phyloP scores from a whole-genome alignment of 257 asterid genomes.

The Scutellaria barbata region DNA sequence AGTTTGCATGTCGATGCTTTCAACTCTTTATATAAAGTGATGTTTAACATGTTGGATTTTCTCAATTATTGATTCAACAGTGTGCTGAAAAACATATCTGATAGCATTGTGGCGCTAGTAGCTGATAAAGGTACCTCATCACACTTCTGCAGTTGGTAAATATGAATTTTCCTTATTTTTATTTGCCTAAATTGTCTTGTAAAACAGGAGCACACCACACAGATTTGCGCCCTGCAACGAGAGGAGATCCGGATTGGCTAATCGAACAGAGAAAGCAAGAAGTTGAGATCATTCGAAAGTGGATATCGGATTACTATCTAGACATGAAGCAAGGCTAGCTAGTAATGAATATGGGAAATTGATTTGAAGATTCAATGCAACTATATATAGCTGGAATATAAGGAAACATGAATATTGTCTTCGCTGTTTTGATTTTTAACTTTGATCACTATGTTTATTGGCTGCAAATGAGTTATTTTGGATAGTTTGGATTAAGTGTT shows the following conservation, averaged over 20 bases:
- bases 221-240: constrained; percentile 62
- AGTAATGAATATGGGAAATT: not conserved
- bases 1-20: too few species aligned
- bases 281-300: constrained; percentile 55
- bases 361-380: not conserved
- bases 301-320: constrained; percentile 59
- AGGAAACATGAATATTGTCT: not conserved
- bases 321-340: constrained; percentile 44
- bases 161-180: not conserved
- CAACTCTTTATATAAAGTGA: not conserved
- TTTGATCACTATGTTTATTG: too few species aligned
- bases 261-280: constrained; percentile 62
- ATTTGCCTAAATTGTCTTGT: not conserved
- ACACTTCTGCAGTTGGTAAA: not conserved
- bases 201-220: constrained; percentile 79
- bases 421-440: too few species aligned
- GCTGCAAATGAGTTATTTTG: too few species aligned
- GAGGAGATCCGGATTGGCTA: constrained; percentile 67
- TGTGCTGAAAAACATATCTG: constrained; percentile 68
- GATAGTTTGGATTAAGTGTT: too few species aligned
- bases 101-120: constrained; percentile 71
- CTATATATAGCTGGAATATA: not conserved
- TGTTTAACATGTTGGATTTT: too few species aligned
- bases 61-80: constrained; percentile 31
- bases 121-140: constrained; percentile 57